Conservation (phyloP, 2,329 filamentous ascomycete species). For the Diaporthe batatas region DNA sequence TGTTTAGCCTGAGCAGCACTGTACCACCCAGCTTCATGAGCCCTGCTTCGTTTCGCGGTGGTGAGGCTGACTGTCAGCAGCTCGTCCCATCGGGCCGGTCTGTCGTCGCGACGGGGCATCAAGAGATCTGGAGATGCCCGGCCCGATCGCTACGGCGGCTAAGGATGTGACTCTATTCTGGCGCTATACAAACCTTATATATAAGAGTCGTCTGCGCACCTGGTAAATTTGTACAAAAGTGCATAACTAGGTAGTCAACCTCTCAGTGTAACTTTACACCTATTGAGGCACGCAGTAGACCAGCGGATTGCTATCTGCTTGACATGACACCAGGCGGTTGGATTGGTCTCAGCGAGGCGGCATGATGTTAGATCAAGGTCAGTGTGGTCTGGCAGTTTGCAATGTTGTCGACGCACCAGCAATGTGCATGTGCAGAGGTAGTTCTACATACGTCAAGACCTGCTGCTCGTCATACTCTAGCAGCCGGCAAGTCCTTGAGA, state of each 20-base stretch:
- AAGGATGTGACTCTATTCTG: constrained; percentile 6
- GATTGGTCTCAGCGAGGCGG: not conserved
- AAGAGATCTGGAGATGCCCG: not conserved
- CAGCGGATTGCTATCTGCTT: too few species aligned
- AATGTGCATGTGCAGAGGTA: not conserved
- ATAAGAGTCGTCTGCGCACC: not conserved
- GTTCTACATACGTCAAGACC: not conserved
- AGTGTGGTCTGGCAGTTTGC: not conserved
- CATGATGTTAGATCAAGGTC: not conserved
- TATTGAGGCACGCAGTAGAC: not conserved
- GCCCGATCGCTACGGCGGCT: constrained; percentile 8
- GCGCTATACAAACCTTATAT: constrained; percentile 2
- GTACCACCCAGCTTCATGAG: not conserved
- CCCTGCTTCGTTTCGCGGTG: constrained; percentile 24
- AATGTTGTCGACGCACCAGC: not conserved
- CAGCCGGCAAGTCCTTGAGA: constrained; percentile 18
- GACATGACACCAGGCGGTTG: too few species aligned
- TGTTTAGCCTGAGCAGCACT: constrained; percentile 32
- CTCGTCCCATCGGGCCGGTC: not conserved
- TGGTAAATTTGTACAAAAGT: not conserved
- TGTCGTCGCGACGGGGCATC: not conserved
- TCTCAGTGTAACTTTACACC: not conserved
- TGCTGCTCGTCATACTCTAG: not conserved
- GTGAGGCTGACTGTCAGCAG: constrained; percentile 36
- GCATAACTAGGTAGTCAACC: not conserved